Base-by-base conservation (phyloP, 495 filamentous ascomycete genomes). In the Aspergillus nidulans region DNA sequence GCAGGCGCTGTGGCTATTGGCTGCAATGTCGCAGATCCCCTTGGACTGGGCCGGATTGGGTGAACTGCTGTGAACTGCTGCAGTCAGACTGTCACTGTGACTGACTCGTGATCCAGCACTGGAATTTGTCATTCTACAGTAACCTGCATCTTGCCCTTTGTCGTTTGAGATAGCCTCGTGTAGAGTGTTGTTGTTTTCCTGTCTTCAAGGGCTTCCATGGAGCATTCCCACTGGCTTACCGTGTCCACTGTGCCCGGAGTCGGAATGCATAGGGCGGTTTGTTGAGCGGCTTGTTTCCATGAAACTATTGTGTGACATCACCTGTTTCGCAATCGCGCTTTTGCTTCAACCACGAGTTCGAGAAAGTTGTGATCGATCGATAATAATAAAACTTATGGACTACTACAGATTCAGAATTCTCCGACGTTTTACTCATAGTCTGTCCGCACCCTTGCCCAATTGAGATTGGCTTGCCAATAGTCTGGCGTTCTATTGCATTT, bases 401-500 rank as follows among this genome's bases (percentile, higher is more conserved):
- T 30, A 30, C 10, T 30, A 30, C 4, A 5, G 10, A 30, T 39
- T 39, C 18, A 4, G 6, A 2, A 39, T 39, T 39, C 36, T 34
- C 30, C 30, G 30, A 34, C 30, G 9, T 34, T 34, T 34, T 12
- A 34, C 4, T 12, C 30, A 34, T 6, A 12, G 4, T 13, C 9
- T 44, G 41, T 15, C 51, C 45, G 16, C 25, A 38, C 16, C 18
- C 46, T 49, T 59, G 21, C 56, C 56, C 19, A 24, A 42, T 59
- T 43, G 56, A 59, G 56, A 36, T 28, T 55, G 51, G 51, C 46
- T 49, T 34, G 45, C 26, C 51, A 51, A 59, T 59, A 59, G 56
- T 49, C 38, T 50, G 39, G 12, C 26, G 26, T 44, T 59, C 51
- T 55, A 59, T 46, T 54, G 47, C 32, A 48, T 38, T 34, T 51